Evolutionary conservation across 2,329 filamentous ascomycete species (phyloP).

Genomic region (Plenodomus tracheiphilus): DNA sequence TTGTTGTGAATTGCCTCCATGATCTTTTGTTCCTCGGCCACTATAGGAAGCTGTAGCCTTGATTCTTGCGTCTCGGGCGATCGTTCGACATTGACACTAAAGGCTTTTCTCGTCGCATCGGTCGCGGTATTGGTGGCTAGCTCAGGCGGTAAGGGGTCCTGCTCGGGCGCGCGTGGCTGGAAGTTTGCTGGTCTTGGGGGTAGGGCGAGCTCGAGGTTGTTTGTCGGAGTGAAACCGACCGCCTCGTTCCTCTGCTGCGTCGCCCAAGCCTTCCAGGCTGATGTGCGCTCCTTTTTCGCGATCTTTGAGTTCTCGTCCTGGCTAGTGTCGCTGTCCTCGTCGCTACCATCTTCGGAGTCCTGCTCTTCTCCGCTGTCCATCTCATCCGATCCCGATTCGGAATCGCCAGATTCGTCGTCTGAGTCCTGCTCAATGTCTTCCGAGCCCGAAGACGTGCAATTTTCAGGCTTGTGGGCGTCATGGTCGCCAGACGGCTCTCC

Average conservation of each 20-base stretch:
- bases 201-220: slow-evolving; percentile 37
- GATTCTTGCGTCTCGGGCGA: slow-evolving; percentile 74
- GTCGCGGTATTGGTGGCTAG: slow-evolving; percentile 60
- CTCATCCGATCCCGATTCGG: background rate
- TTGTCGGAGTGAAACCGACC: slow-evolving; percentile 66
- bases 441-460: background rate
- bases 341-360: slow-evolving; percentile 41
- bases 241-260: slow-evolving; percentile 82
- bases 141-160: slow-evolving; percentile 71
- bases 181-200: slow-evolving; percentile 64
- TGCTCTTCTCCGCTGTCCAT: slow-evolving; percentile 25
- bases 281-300: slow-evolving; percentile 52
- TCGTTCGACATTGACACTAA: slow-evolving; percentile 72
- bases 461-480: slow-evolving; percentile 1
- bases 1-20: slow-evolving; percentile 98
- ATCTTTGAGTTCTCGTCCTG: slow-evolving; percentile 44
- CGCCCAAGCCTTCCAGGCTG: slow-evolving; percentile 94
- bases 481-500: slow-evolving; percentile 16
- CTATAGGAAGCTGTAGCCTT: slow-evolving; percentile 80
- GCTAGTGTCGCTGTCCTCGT: slow-evolving; percentile 38
- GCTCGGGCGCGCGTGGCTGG: slow-evolving; percentile 66
- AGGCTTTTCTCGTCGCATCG: slow-evolving; percentile 70
- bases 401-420: slow-evolving; percentile 31
- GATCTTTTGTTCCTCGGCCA: slow-evolving; percentile 93
- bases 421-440: slow-evolving; percentile 14